Percentiles rank a stretch among this genome's conserved stretches.
Evolutionary conservation across 75 land plant genomes (phyloP).

Genomic region (Selaginella tamariscina): DNA sequence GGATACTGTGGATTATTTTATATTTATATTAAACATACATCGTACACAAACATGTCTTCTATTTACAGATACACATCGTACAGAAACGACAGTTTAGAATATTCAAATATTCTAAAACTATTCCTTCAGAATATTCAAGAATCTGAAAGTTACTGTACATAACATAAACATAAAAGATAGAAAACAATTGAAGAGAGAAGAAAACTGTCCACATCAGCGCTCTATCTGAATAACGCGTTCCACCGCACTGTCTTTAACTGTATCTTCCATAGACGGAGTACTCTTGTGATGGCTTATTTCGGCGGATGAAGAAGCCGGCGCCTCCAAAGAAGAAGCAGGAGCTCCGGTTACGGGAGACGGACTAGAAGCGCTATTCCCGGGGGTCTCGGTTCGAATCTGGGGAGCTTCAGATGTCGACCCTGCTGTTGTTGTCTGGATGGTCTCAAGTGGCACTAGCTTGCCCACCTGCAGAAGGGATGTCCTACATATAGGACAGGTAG

Average conservation of each 20-base stretch:
- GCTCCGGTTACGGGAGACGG: not conserved
- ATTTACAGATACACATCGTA: no score
- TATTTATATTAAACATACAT: no score
- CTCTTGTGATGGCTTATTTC: not conserved
- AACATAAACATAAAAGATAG: no score
- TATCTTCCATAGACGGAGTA: conserved; percentile 4
- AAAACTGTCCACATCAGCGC: no score
- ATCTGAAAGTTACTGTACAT: no score
- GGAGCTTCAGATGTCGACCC: not conserved
- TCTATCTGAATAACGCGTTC: conserved; percentile 2
- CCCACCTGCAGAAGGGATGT: not conserved
- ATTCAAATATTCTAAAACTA: no score
- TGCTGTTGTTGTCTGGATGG: no score
- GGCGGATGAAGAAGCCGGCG: not conserved
- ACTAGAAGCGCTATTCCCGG: not conserved
- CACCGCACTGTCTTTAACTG: conserved; percentile 6
- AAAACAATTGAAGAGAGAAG: no score
- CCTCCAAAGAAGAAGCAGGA: not conserved
- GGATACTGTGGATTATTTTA: no score
- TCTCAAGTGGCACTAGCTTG: conserved; percentile 14
- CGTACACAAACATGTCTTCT: no score
- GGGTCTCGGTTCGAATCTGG: not conserved
- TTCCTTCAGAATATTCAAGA: no score
- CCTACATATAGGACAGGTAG: conserved; percentile 56
- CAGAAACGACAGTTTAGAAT: no score